Percentiles rank a stretch among this genome's conserved stretches.
Conservation (phyloP, 2,329 filamentous ascomycete species). For the Fusarium sp. region DNA sequence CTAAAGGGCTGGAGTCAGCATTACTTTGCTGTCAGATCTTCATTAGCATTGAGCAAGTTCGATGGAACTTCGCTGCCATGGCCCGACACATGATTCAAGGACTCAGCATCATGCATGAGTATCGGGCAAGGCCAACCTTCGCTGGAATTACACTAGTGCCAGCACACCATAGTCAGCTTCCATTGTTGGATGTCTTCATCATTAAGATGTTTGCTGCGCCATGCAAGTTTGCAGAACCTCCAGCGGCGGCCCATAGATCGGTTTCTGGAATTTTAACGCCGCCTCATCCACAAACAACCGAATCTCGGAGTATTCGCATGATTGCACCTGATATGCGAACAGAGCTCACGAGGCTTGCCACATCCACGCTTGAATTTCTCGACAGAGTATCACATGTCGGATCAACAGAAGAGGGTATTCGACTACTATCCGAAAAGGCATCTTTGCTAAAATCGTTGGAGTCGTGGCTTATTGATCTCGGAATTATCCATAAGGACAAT, state of each 20-base stretch:
- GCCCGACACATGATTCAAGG: conserved; percentile 57
- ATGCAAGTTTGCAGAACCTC: conserved; percentile 54
- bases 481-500: conserved; percentile 35
- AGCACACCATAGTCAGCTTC: conserved; percentile 49
- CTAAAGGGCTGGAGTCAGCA: conserved; percentile 51
- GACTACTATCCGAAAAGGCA: conserved; percentile 48
- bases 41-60: conserved; percentile 61
- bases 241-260: conserved; percentile 24
- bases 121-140: conserved; percentile 53
- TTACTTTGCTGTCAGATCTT: conserved; percentile 61
- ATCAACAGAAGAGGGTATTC: conserved; percentile 38
- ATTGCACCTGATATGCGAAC: conserved; percentile 54
- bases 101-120: conserved; percentile 58
- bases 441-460: conserved; percentile 48
- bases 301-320: conserved; percentile 42
- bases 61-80: conserved; percentile 55
- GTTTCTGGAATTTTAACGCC: conserved; percentile 34
- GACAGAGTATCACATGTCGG: conserved; percentile 43
- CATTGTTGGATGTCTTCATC: conserved; percentile 56
- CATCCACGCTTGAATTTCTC: conserved; percentile 50
- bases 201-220: conserved; percentile 58
- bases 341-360: conserved; percentile 50
- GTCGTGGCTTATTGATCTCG: conserved; percentile 50
- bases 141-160: conserved; percentile 45
- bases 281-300: conserved; percentile 37